These are phyloP conservation scores for Misopates orontium DNA, from an alignment of 257 asterid species.

Conservation along the genomic window DNA sequence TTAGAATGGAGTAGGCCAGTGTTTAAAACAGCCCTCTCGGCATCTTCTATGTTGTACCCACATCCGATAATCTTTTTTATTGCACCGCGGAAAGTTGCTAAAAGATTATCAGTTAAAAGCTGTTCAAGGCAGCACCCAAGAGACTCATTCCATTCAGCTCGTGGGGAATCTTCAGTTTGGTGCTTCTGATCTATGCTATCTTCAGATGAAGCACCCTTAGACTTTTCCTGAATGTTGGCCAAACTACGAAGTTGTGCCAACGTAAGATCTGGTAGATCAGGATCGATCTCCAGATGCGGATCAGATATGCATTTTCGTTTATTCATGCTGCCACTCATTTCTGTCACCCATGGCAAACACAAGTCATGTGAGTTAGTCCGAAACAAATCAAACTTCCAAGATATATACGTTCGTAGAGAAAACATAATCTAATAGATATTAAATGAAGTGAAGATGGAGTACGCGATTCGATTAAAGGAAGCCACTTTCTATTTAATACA, in stretches of 20 bases:
- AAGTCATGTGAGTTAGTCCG: no score
- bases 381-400: no score
- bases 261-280: slow-evolving; percentile 53
- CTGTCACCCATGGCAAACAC: background rate
- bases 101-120: slow-evolving; percentile 42
- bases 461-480: no score
- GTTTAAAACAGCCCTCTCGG: slow-evolving; percentile 59
- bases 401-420: no score
- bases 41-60: slow-evolving; percentile 56
- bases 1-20: slow-evolving; percentile 56
- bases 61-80: slow-evolving; percentile 48
- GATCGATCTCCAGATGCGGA: slow-evolving; percentile 34
- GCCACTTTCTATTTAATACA: no score
- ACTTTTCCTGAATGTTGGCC: no score
- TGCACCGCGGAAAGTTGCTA: slow-evolving; percentile 44
- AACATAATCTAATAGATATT: no score
- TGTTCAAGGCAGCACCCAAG: slow-evolving; percentile 49
- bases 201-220: no score
- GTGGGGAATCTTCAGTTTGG: slow-evolving; percentile 28
- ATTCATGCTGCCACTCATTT: slow-evolving; percentile 54
- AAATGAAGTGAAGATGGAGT: no score
- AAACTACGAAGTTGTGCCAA: slow-evolving; percentile 29
- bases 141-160: slow-evolving; percentile 61
- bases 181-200: slow-evolving; percentile 25
- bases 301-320: slow-evolving; percentile 63